Base-by-base conservation (phyloP, 768 basidiomycete species). In the Nevesoporus exiguus region DNA sequence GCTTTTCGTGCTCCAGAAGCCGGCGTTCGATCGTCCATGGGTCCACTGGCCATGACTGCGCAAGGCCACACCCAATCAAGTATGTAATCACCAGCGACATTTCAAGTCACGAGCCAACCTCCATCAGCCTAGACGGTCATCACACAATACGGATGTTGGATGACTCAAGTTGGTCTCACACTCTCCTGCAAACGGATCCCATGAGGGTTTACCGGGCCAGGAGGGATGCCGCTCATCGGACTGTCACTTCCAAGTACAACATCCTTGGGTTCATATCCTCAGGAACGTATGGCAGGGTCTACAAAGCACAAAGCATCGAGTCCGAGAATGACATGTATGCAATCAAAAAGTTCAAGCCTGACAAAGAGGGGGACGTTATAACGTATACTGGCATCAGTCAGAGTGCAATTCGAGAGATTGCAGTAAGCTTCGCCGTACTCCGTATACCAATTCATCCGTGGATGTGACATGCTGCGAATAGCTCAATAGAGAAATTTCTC, bases 331-430 rank as follows among this genome's bases (percentile, higher is more conserved):
- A 74, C 58, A 79, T 96, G 44, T 88, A 94, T 61, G 97, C 97
- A 7, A 98, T 99, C 75, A 99, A 99, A 78, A 99, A 98, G 71
- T 98, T 98, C 78, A 99, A 99, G 67, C 97, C 96, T 0, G 97
- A 99, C 79, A 98, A 98, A 72, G 97, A 99, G 74, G 96, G 96
- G 21, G 97, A 98, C 66, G 85, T 94, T 1, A 75, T 88, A 48
- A 93, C 93, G 0, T 99, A 98, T 69, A 98, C 96, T 10, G 97
- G 96, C 2, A 93, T 99, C 62, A 95, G 92, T 69, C 97, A 99
- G 74, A 96, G 93, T 72, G 97, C 96, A 5, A 92, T 93, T 62
- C 79, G 97, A 55, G 97, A 99, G 71, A 98, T 98, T 60, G 91
- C 95, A 50, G 94, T 94, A 60, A 61, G 89, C 48, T 29, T 41